Evolutionary conservation across 2,329 filamentous ascomycete genomes (phyloP).

Genomic region (Metarhizium rileyi): DNA sequence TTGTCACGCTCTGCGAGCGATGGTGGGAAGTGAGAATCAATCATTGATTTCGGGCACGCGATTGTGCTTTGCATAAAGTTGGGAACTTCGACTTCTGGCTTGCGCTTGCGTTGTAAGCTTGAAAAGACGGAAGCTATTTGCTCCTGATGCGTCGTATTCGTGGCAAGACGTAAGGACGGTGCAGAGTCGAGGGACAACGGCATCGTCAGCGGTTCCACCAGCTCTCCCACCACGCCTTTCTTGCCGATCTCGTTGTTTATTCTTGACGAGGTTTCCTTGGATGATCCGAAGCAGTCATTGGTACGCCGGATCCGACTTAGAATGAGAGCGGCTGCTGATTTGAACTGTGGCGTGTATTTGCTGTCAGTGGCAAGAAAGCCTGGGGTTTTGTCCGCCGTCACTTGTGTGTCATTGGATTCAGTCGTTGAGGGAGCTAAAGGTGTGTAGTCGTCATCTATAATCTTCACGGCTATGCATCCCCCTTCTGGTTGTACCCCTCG

Average conservation of each 20-base stretch:
- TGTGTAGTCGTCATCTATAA: not conserved
- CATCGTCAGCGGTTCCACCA: not conserved
- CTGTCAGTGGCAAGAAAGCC: not conserved
- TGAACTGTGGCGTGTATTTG: constrained; percentile 7
- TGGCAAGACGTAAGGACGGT: no score
- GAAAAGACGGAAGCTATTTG: not conserved
- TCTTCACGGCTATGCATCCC: not conserved
- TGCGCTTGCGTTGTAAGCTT: constrained; percentile 21
- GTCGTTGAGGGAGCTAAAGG: not conserved
- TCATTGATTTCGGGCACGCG: constrained; percentile 14
- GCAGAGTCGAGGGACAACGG: not conserved
- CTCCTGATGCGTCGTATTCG: not conserved
- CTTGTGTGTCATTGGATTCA: not conserved
- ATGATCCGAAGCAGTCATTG: not conserved
- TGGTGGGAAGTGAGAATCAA: not conserved
- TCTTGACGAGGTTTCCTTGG: not conserved
- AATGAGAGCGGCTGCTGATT: constrained; percentile 1
- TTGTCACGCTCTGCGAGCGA: not conserved
- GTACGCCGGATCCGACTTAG: constrained; percentile 3
- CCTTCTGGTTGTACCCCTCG: not conserved
- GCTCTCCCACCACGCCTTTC: no score
- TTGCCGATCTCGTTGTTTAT: not conserved
- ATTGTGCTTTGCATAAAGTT: constrained; percentile 26
- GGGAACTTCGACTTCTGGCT: constrained; percentile 7
- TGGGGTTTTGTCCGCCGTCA: not conserved